These are phyloP conservation scores for Podaxis carcinomalis DNA, from an alignment of 768 basidiomycete species.

Conservation along the genomic window DNA sequence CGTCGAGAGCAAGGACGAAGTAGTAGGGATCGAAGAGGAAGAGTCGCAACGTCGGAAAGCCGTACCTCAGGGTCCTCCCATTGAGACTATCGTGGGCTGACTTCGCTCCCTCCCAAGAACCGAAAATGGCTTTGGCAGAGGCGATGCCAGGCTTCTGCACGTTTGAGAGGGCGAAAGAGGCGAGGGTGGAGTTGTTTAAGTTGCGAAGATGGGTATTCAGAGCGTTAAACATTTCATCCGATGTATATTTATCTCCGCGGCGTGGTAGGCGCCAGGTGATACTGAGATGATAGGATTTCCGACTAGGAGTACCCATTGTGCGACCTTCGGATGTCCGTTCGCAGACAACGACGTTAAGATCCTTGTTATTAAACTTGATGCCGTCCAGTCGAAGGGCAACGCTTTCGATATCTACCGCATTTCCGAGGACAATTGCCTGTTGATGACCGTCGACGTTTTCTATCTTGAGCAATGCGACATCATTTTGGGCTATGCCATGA, in stretches of 20 bases:
- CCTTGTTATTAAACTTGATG: slow-evolving; percentile 40
- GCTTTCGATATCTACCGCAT: slow-evolving; percentile 32
- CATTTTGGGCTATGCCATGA: slow-evolving; percentile 4
- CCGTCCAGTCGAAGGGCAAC: slow-evolving; percentile 43
- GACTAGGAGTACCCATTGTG: slow-evolving; percentile 1
- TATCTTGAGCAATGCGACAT: neutral
- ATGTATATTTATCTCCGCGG: slow-evolving; percentile 1
- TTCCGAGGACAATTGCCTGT: slow-evolving; percentile 42
- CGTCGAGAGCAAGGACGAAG: slow-evolving; percentile 45
- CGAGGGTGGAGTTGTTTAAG: neutral
- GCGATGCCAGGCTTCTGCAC: neutral
- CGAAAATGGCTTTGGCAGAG: slow-evolving; percentile 40
- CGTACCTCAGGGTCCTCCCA: slow-evolving; percentile 23
- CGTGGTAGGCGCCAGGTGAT: slow-evolving; percentile 46
- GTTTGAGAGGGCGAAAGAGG: too few species aligned
- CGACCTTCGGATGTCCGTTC: slow-evolving; percentile 20
- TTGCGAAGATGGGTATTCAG: slow-evolving; percentile 4
- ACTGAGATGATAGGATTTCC: slow-evolving; percentile 34
- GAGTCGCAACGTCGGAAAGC: slow-evolving; percentile 30
- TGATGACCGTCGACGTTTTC: slow-evolving; percentile 20
- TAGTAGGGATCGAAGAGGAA: slow-evolving; percentile 45
- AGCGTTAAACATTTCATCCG: slow-evolving; percentile 7
- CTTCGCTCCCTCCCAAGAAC: slow-evolving; percentile 44
- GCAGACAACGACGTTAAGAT: slow-evolving; percentile 37
- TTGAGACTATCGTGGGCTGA: slow-evolving; percentile 32